phyloP scores from a whole-genome alignment of 2,329 filamentous ascomycete genomes.

The Trichoderma semiorbis region DNA sequence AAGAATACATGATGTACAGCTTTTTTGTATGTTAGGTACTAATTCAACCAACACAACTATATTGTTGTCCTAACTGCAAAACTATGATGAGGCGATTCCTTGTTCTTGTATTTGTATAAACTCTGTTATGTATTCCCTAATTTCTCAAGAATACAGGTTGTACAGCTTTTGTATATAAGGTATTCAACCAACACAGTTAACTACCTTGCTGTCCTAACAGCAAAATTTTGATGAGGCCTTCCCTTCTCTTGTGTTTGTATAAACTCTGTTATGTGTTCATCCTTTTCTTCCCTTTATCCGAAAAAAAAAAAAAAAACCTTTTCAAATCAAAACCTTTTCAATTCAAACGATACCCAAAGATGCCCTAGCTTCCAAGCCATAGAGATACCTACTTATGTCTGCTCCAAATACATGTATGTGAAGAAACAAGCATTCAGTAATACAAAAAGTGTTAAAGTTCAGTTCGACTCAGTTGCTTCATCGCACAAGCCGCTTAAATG shows the following conservation, averaged over 20 bases:
- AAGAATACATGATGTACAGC: neutral
- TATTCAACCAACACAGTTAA: neutral
- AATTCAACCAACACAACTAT: neutral
- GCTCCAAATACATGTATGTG: neutral
- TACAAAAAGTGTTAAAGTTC: neutral
- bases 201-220: too few species aligned
- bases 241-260: neutral
- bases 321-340: neutral
- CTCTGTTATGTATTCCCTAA: neutral
- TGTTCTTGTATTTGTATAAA: neutral
- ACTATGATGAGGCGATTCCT: neutral
- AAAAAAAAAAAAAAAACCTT: neutral
- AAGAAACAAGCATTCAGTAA: neutral
- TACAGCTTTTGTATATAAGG: neutral
- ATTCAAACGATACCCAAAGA: neutral
- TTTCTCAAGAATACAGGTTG: neutral
- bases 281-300: neutral
- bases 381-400: neutral
- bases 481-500: slow-evolving; percentile 42
- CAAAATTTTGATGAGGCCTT: neutral
- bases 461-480: slow-evolving; percentile 31
- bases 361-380: neutral
- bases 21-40: too few species aligned
- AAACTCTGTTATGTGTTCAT: neutral
- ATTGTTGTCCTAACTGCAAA: neutral